These are phyloP conservation scores for Cyberlindnera euphorbiiphila DNA, from an alignment of 805 yeast genomes.

Conservation along the genomic window DNA sequence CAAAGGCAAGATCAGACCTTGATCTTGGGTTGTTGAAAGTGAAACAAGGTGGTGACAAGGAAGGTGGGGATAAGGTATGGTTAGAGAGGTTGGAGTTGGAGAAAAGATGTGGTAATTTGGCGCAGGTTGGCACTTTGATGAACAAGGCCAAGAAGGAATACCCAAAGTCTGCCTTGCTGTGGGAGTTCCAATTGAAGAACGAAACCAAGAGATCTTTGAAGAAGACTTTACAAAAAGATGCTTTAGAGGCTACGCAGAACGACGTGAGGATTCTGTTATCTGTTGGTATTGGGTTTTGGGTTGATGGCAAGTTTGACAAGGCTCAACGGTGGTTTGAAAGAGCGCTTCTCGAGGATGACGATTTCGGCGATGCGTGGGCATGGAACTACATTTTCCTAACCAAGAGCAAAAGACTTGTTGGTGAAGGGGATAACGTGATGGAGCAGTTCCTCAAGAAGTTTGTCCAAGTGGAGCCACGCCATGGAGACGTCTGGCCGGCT, in stretches of 20 bases:
- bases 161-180: constrained; percentile 57
- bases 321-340: constrained; percentile 74
- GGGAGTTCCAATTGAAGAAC: constrained; percentile 56
- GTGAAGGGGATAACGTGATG: constrained; percentile 32
- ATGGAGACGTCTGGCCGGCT: constrained; percentile 58
- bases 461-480: constrained; percentile 47
- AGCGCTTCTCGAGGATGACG: constrained; percentile 50
- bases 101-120: constrained; percentile 39
- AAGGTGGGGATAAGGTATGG: constrained; percentile 55
- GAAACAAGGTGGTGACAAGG: constrained; percentile 21
- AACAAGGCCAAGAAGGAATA: constrained; percentile 55
- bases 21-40: constrained; percentile 55
- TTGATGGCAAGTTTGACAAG: constrained; percentile 56
- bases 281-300: constrained; percentile 67
- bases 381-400: constrained; percentile 49
- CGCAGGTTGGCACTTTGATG: constrained; percentile 51
- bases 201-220: constrained; percentile 45
- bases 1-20: constrained; percentile 66
- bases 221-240: constrained; percentile 61
- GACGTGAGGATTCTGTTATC: constrained; percentile 53
- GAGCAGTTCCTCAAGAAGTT: constrained; percentile 35
- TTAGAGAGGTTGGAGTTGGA: constrained; percentile 58
- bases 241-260: constrained; percentile 63
- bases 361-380: constrained; percentile 77
- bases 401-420: constrained; percentile 29